Conservation (phyloP, 768 basidiomycete species). For the Lactarius tabidus region DNA sequence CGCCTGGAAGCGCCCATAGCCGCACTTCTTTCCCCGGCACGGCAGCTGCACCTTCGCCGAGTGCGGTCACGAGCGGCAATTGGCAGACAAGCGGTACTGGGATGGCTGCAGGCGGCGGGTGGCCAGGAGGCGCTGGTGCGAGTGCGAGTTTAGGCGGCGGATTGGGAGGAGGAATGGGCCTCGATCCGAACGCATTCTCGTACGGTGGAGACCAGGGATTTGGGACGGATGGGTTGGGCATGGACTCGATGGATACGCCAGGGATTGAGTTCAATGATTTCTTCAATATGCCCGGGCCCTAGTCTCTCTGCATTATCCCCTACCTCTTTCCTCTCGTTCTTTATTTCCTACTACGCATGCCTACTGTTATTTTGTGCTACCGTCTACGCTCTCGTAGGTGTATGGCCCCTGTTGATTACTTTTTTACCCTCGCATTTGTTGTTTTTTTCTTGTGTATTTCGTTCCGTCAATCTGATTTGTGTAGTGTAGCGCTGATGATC, state of each 20-base stretch:
- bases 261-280: slow-evolving; percentile 27
- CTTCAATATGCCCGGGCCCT: slow-evolving; percentile 24
- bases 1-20: slow-evolving; percentile 24
- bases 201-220: slow-evolving; percentile 20
- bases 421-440: slow-evolving; percentile 1
- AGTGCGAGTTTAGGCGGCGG: slow-evolving; percentile 14
- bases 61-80: slow-evolving; percentile 12
- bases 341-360: slow-evolving; percentile 4
- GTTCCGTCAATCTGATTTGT: slow-evolving; percentile 6
- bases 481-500: slow-evolving; percentile 23
- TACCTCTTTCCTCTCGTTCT: not conserved
- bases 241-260: slow-evolving; percentile 22
- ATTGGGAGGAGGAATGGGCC: slow-evolving; percentile 15
- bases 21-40: slow-evolving; percentile 22
- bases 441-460: not conserved
- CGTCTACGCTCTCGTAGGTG: not conserved
- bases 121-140: slow-evolving; percentile 5
- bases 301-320: not conserved
- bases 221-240: slow-evolving; percentile 17
- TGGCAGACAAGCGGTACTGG: slow-evolving; percentile 12
- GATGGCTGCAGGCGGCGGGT: slow-evolving; percentile 8
- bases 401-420: not conserved
- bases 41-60: slow-evolving; percentile 20
- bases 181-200: slow-evolving; percentile 13
- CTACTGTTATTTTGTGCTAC: slow-evolving; percentile 5